phyloP scores from a whole-genome alignment of 306 rosid species.

The Coriaria nepalensis region DNA sequence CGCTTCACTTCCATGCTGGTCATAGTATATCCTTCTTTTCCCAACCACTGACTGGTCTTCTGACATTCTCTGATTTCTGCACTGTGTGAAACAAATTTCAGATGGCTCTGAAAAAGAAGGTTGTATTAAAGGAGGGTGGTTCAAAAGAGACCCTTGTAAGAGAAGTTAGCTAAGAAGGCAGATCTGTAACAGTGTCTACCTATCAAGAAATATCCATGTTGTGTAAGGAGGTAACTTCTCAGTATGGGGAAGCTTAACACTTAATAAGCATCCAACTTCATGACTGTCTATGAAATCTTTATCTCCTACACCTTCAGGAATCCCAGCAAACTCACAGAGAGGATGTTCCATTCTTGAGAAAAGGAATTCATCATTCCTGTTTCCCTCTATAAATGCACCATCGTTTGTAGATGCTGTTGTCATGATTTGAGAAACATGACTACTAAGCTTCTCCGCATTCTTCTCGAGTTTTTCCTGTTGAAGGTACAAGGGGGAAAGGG shows the following conservation, averaged over 20 bases:
- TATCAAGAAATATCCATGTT: constrained; percentile 88
- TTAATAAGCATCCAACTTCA: constrained; percentile 35
- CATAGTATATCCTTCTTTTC: constrained; percentile 89
- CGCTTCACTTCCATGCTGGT: constrained; percentile 81
- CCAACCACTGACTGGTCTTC: constrained; percentile 95
- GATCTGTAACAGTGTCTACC: constrained; percentile 28
- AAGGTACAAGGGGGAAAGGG: constrained; percentile 5
- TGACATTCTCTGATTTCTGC: constrained; percentile 98
- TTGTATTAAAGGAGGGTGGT: neutral
- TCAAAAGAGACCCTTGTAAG: neutral
- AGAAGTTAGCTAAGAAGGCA: neutral
- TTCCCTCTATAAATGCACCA: constrained; percentile 19
- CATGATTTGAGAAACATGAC: constrained; percentile 27
- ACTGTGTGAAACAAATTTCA: constrained; percentile 40
- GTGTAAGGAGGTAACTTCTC: constrained; percentile 72
- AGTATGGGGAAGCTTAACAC: constrained; percentile 46
- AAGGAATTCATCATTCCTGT: constrained; percentile 33
- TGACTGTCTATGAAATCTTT: constrained; percentile 34
- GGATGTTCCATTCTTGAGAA: constrained; percentile 53
- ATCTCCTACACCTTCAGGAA: constrained; percentile 47
- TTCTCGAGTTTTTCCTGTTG: constrained; percentile 52
- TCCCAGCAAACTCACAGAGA: constrained; percentile 40
- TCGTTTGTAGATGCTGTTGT: constrained; percentile 25
- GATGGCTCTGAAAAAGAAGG: constrained; percentile 28
- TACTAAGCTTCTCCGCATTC: constrained; percentile 48